Base-by-base conservation (phyloP, 2,329 filamentous ascomycete species). In the Curvularia hawaiiensis region DNA sequence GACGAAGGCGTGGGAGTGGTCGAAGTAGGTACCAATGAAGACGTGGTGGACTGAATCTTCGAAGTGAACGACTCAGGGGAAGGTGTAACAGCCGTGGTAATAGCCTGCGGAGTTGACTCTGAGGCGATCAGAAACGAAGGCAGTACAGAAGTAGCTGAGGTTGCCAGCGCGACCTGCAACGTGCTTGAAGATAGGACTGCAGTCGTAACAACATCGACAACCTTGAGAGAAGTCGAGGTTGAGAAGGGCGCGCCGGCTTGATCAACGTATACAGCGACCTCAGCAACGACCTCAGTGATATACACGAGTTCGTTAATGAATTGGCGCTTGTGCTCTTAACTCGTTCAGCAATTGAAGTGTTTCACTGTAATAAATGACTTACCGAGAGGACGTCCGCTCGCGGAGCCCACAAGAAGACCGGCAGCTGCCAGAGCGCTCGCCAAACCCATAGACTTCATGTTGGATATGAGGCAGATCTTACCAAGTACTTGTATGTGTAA, bases 381-480 rank as follows among this genome's bases (percentile, higher is more conserved):
- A 75, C 74, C 59, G 52, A 73, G 71, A 22, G 78, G 82, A 62
- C 80, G 80, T 43, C 79, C 79, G 58, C 71, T 72, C 39, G 75
- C 76, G 53, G 80, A 70, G 57, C 81, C 71, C 61, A 80, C 66
- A 58, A 84, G 66, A 58, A 84, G 66, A 48, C 78, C 65, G 45
- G 59, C 67, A 51, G 61, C 60, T 60, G 59, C 66, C 45, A 74
- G 55, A 49, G 75, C 71, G 55, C 79, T 55, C 58, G 72, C 72
- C 48, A 81, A 67, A 56, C 71, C 56, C 47, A 72, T 63, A 59
- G 72, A 66, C 75, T 80, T 82, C 83, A 85, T 85, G 61, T 47
- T 64, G 61, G 65, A 24, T 43, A 63, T 68, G 64, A 66, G 72
- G 66, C 63, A 64, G 71, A 48, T 66, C 69, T 65, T 68, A 68